A percentile compares a stretch with the other conserved stretches of the same genome.
phyloP scores from a whole-genome alignment of 129 eudicot species.

The Saposhnikovia divaricata region DNA sequence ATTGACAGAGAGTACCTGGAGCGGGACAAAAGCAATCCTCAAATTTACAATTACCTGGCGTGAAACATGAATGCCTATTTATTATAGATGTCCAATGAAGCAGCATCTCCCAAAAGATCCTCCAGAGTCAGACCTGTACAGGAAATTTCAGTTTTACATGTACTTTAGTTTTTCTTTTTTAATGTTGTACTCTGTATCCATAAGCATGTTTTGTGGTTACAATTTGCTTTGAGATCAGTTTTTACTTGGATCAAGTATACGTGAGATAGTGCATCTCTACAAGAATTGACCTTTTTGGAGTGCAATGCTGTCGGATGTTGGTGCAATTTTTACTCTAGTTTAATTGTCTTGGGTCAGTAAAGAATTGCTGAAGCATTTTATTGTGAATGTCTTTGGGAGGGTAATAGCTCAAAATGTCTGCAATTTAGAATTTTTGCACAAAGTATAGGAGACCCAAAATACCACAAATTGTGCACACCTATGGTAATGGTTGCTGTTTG shows the following conservation, averaged over 20 bases:
- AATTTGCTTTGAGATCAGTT: neutral
- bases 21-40: slow-evolving; percentile 94
- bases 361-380: neutral
- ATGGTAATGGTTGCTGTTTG: too few species aligned
- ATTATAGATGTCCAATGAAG: slow-evolving; percentile 17
- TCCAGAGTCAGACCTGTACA: slow-evolving; percentile 45
- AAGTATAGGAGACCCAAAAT: neutral
- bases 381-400: neutral
- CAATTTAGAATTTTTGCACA: neutral
- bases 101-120: slow-evolving; percentile 13
- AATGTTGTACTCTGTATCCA: slow-evolving; percentile 13
- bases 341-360: neutral
- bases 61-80: slow-evolving; percentile 16
- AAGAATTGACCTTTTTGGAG: neutral
- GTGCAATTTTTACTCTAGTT: neutral
- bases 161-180: neutral
- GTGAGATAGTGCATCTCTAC: neutral
- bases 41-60: slow-evolving; percentile 87
- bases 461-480: too few species aligned
- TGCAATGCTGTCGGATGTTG: neutral
- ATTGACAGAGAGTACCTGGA: slow-evolving; percentile 91
- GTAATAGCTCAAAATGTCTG: neutral
- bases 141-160: slow-evolving; percentile 4
- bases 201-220: slow-evolving; percentile 10
- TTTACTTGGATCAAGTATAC: slow-evolving; percentile 1